A percentile compares a stretch with the other conserved stretches of the same genome.
phyloP scores from a whole-genome alignment of 441 rosid genomes.

The Pelargonium exstipulatum region DNA sequence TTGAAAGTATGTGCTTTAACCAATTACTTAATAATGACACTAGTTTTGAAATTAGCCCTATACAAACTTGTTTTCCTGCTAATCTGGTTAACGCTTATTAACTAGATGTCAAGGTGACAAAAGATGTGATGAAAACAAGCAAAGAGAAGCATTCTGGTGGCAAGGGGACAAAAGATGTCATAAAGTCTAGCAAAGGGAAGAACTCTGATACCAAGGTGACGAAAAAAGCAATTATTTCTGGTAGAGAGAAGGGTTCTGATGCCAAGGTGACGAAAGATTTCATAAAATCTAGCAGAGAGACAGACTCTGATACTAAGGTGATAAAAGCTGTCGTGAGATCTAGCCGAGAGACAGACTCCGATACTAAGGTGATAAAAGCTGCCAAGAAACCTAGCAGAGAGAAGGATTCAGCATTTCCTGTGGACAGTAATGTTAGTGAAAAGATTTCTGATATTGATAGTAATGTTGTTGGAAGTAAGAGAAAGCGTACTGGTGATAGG shows the following conservation, averaged over 20 bases:
- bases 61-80: neutral
- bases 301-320: neutral
- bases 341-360: conserved; percentile 1
- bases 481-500: conserved; percentile 6
- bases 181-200: conserved; percentile 6
- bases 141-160: neutral
- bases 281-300: conserved; percentile 4
- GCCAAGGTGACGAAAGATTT: neutral
- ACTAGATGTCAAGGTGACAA: conserved; percentile 11
- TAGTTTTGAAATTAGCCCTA: neutral
- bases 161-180: conserved; percentile 2
- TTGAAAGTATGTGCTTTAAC: conserved; percentile 36
- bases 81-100: neutral
- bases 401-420: conserved; percentile 7
- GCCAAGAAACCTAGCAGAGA: neutral
- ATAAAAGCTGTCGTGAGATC: neutral
- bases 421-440: neutral
- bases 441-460: neutral
- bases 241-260: conserved; percentile 1
- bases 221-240: neutral
- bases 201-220: neutral
- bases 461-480: neutral
- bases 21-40: neutral
- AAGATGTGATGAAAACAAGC: conserved; percentile 3
- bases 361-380: neutral